Evolutionary conservation across 2,329 filamentous ascomycete genomes (phyloP), one percentile per base, ranked within the genome.

Genomic region (Ramularia endophylla): DNA sequence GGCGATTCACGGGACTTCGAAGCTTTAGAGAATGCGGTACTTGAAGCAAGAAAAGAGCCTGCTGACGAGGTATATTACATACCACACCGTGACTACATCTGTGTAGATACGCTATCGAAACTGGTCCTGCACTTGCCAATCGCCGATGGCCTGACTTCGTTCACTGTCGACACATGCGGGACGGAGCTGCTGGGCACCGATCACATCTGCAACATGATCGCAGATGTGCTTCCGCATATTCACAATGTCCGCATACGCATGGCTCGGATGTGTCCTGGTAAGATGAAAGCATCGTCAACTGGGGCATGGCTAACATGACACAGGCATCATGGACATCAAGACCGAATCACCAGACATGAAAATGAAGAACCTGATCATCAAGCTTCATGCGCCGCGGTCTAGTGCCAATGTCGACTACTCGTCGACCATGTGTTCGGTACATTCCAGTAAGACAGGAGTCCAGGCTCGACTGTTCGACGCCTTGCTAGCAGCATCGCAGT

Each of bases 21-120:
- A 16, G 42, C 38, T 5, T 38, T 52, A 12, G 38, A 52, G 33
- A 30, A 35, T 11, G 35, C 49, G 27, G 19, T 28, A 16, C 18
- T 52, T 17, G 47, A 46, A 38, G 49, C 49, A 6, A 38, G 27
- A 25, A 36, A 36, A 19, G 46, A 48, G 27, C 36, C 35, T 15
- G 13, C 35, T 19, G 11, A 18, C 4, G 27, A 27, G 11, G 27
- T 35, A 20, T 17, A 19, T 13, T 29, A 16, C 9, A 19, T 13
- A 13, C 33, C 40, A 8, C 40, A 45, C 13, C 41, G 46, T 35
- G 36, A 48, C 36, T 46, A 48, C 34, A 31, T 48, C 7, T 17
- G 43, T 31, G 25, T 20, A 9, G 27, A 28, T 8, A 46, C 43
- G 4, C 19, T 43, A 9, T 18, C 32, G 4, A 32, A 8, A n/a